Evolutionary conservation across 108 stramenopile species (phyloP).

Genomic region (Skeletonema potamos): DNA sequence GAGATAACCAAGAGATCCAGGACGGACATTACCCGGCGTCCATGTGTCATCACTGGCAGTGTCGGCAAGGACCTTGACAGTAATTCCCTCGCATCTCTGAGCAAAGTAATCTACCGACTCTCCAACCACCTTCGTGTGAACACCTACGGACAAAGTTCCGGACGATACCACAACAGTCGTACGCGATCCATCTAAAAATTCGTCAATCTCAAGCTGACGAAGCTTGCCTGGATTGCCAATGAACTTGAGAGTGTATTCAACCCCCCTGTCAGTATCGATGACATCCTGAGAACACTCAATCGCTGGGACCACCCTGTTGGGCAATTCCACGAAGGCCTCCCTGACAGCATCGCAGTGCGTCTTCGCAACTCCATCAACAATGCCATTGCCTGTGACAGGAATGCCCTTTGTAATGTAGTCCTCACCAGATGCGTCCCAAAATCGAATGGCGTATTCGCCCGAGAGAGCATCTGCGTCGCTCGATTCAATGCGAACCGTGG

Average conservation of each 20-base stretch:
- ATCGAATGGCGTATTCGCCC: constrained; percentile 64
- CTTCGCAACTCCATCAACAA: constrained; percentile 3
- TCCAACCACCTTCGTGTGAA: constrained; percentile 55
- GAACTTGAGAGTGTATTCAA: constrained; percentile 48
- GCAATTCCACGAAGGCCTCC: constrained; percentile 55
- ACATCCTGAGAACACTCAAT: constrained; percentile 42
- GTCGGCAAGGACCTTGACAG: constrained; percentile 50
- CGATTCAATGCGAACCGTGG: constrained; percentile 49
- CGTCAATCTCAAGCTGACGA: constrained; percentile 47
- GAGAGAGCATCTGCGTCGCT: constrained; percentile 35
- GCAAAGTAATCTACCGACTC: constrained; percentile 63
- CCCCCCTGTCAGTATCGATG: constrained; percentile 24
- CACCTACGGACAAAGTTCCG: constrained; percentile 27
- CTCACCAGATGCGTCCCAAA: constrained; percentile 68
- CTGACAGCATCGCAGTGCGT: constrained; percentile 49
- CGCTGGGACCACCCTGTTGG: constrained; percentile 56
- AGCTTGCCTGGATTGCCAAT: constrained; percentile 53
- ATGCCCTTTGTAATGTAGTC: constrained; percentile 68
- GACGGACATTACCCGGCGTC: constrained; percentile 24
- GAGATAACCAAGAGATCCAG: constrained; percentile 46
- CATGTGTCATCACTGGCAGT: constrained; percentile 20
- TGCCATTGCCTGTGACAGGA: constrained; percentile 32
- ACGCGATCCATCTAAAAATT: constrained; percentile 53
- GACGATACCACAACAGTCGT: constrained; percentile 32
- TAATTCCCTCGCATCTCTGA: constrained; percentile 53